phyloP scores from a whole-genome alignment of 179 eudicot genomes.

The Silene coronaria region DNA sequence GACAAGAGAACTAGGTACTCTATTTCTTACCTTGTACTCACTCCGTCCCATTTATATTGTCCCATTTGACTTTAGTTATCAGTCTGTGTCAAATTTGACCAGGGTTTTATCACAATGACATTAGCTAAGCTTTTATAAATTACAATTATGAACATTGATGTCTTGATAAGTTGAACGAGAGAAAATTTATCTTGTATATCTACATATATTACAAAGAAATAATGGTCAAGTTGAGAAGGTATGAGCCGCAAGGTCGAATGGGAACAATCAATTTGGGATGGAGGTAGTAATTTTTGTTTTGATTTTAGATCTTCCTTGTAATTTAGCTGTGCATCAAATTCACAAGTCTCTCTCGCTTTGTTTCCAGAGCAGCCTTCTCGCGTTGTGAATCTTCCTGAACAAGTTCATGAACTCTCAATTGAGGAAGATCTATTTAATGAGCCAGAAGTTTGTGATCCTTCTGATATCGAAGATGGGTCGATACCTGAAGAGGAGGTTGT shows the following conservation, averaged over 20 bases:
- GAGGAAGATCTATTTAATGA: slow-evolving; percentile 45
- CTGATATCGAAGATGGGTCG: slow-evolving; percentile 51
- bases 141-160: background rate
- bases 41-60: background rate
- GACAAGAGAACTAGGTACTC: slow-evolving; percentile 29
- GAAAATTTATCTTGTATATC: background rate
- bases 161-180: background rate
- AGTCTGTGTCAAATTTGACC: background rate
- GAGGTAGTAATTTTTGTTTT: background rate
- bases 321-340: slow-evolving; percentile 2
- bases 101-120: background rate
- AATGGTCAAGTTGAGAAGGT: background rate
- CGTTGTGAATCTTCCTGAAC: slow-evolving; percentile 28
- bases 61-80: background rate
- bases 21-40: background rate
- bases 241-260: background rate
- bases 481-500: slow-evolving; percentile 48
- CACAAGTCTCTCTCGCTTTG: slow-evolving; percentile 14
- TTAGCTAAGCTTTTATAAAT: background rate
- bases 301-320: background rate
- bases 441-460: slow-evolving; percentile 59
- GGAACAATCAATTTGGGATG: background rate
- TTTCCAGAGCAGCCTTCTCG: slow-evolving; percentile 45
- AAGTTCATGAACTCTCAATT: slow-evolving; percentile 30
- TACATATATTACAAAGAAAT: background rate